Evolutionary conservation across 2,329 filamentous ascomycete genomes (phyloP).

Genomic region (Exserohilum turcica): DNA sequence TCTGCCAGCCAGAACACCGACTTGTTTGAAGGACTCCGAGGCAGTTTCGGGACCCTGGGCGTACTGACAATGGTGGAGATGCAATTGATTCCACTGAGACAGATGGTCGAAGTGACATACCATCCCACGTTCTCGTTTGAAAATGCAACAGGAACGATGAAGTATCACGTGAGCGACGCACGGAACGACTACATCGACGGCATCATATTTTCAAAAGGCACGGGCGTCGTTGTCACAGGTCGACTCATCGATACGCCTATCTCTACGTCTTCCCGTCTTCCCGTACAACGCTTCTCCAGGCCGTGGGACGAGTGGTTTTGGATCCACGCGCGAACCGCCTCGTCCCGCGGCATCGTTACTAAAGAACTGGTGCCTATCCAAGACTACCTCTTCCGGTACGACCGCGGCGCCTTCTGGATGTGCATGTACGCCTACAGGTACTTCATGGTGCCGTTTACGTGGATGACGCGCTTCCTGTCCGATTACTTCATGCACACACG

Average conservation of each 20-base stretch:
- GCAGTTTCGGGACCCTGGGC: slow-evolving; percentile 65
- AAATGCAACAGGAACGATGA: slow-evolving; percentile 55
- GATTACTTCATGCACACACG: slow-evolving; percentile 67
- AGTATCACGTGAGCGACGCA: slow-evolving; percentile 49
- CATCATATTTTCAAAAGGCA: slow-evolving; percentile 62
- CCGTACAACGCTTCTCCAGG: slow-evolving; percentile 57
- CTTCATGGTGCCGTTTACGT: slow-evolving; percentile 64
- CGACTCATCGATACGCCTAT: slow-evolving; percentile 55
- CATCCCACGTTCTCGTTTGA: slow-evolving; percentile 59
- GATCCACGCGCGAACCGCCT: slow-evolving; percentile 58
- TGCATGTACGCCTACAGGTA: slow-evolving; percentile 64
- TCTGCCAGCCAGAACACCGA: slow-evolving; percentile 56
- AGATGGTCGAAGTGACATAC: slow-evolving; percentile 67
- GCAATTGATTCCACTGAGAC: slow-evolving; percentile 57
- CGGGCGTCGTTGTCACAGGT: slow-evolving; percentile 66
- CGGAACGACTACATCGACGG: slow-evolving; percentile 70
- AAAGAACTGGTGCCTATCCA: slow-evolving; percentile 54
- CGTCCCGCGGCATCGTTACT: slow-evolving; percentile 11
- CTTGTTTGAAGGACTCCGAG: slow-evolving; percentile 64
- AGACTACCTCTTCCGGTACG: slow-evolving; percentile 66
- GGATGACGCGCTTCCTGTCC: slow-evolving; percentile 60
- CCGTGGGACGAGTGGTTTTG: slow-evolving; percentile 75
- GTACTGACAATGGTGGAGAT: slow-evolving; percentile 66
- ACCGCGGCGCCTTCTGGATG: slow-evolving; percentile 69
- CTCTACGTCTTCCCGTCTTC: too few species aligned